Percentiles rank a stretch among this genome's conserved stretches.
phyloP scores from a whole-genome alignment of 257 asterid genomes.

The Paraleonurus japonicus region DNA sequence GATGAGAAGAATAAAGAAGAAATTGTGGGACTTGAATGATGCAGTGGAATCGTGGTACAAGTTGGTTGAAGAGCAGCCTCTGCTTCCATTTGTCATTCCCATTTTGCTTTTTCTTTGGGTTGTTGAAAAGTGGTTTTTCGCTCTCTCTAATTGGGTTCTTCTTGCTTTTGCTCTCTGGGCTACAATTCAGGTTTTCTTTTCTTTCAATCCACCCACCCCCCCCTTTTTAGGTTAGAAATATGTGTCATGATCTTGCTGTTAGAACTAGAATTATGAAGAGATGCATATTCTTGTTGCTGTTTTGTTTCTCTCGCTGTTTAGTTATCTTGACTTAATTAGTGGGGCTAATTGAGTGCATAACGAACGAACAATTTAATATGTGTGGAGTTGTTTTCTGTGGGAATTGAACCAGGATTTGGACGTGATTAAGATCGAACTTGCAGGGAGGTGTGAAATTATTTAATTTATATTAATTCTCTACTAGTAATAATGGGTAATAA shows the following conservation, averaged over 20 bases:
- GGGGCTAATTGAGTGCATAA: conserved; percentile 7
- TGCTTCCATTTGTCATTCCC: conserved; percentile 62
- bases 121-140: conserved; percentile 84
- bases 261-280: too few species aligned
- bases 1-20: conserved; percentile 66
- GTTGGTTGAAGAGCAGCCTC: conserved; percentile 65
- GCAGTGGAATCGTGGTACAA: conserved; percentile 51
- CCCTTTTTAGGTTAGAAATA: background rate
- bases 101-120: conserved; percentile 62
- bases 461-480: too few species aligned
- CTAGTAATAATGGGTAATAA: too few species aligned
- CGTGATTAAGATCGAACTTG: too few species aligned
- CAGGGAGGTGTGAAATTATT: too few species aligned
- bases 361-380: too few species aligned
- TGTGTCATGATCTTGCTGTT: background rate
- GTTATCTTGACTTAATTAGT: conserved; percentile 3
- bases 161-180: conserved; percentile 84
- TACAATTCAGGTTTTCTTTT: conserved; percentile 60
- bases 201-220: background rate
- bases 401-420: too few species aligned
- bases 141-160: conserved; percentile 88
- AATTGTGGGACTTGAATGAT: conserved; percentile 43
- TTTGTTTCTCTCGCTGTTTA: too few species aligned
- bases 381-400: background rate
- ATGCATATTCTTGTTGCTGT: too few species aligned